Percentiles rank a stretch among this genome's conserved stretches.
phyloP scores from a whole-genome alignment of 2,329 filamentous ascomycete species.

The Talaromyces atroroseus region DNA sequence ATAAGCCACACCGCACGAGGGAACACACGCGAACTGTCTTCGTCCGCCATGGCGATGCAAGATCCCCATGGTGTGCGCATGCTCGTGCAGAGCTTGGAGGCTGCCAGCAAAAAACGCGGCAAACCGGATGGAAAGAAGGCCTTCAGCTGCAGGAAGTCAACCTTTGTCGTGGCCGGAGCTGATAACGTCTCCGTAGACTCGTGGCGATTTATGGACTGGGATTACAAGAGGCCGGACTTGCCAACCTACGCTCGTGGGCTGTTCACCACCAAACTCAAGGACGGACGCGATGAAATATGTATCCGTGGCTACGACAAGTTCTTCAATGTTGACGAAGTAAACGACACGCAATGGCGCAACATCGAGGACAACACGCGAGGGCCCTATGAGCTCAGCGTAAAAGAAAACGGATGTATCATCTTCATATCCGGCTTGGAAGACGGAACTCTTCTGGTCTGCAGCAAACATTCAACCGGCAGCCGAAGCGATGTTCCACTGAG shows the following conservation, averaged over 20 bases:
- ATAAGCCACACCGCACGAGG: background rate
- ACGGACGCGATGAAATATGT: constrained; percentile 68
- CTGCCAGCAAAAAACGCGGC: constrained; percentile 39
- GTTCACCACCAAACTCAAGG: constrained; percentile 71
- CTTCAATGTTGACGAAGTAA: constrained; percentile 85
- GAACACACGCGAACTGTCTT: background rate
- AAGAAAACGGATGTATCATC: constrained; percentile 99
- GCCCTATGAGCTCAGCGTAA: constrained; percentile 91
- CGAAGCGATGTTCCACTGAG: constrained; percentile 67
- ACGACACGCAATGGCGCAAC: constrained; percentile 74
- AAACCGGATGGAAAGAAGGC: constrained; percentile 49
- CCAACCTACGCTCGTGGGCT: constrained; percentile 91
- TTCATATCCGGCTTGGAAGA: constrained; percentile 91
- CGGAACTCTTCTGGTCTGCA: constrained; percentile 88
- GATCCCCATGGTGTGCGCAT: constrained; percentile 61
- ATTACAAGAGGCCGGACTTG: constrained; percentile 82
- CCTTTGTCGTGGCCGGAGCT: constrained; percentile 62
- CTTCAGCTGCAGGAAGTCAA: constrained; percentile 75
- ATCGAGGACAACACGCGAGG: constrained; percentile 71
- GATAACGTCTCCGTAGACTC: constrained; percentile 70
- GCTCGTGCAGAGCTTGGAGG: constrained; percentile 61
- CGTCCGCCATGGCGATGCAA: constrained; percentile 56
- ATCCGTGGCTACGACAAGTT: constrained; percentile 97
- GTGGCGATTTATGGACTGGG: constrained; percentile 91
- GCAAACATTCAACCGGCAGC: constrained; percentile 90